Conservation (phyloP, 371 early-diverging fungal species). For the Mortierella sp. region DNA sequence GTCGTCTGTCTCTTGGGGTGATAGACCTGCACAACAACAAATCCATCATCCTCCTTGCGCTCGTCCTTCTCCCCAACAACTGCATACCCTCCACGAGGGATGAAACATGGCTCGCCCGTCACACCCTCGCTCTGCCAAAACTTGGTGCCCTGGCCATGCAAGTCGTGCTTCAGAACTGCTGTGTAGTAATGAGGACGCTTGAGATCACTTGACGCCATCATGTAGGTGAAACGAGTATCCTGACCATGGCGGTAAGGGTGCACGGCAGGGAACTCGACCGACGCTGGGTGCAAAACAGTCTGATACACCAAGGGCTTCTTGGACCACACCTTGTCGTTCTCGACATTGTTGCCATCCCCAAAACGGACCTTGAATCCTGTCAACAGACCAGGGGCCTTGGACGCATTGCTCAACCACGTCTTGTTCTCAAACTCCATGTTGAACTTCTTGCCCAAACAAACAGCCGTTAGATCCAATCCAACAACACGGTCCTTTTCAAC, state of each 20-base stretch:
- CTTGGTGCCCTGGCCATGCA: conserved; percentile 35
- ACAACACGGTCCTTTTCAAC: conserved; percentile 30
- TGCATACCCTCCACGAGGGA: conserved; percentile 49
- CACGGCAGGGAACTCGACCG: conserved; percentile 52
- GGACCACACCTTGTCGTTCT: conserved; percentile 1
- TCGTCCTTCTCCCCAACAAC: conserved; percentile 27
- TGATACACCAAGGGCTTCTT: conserved; percentile 28
- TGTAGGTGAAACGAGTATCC: conserved; percentile 46
- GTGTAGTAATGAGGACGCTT: conserved; percentile 54
- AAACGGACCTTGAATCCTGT: conserved; percentile 45
- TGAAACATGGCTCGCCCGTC: conserved; percentile 56
- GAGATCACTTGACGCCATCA: conserved; percentile 58
- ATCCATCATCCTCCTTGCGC: conserved; percentile 48
- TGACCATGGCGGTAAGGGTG: conserved; percentile 56
- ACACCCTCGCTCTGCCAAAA: conserved; percentile 56
- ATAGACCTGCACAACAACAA: conserved; percentile 50
- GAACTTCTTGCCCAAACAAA: conserved; percentile 51
- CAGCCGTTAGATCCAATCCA: conserved; percentile 48
- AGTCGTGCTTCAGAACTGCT: conserved; percentile 54
- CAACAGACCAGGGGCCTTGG: conserved; percentile 50
- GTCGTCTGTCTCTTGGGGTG: conserved; percentile 50
- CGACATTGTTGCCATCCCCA: conserved; percentile 17
- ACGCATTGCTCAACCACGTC: conserved; percentile 50
- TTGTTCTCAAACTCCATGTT: conserved; percentile 58
- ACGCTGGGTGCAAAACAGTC: conserved; percentile 40